Evolutionary conservation across 352 stramenopile species (phyloP), one percentile per base, ranked within the genome.

Genomic region (Phytopythium mirpurense): DNA sequence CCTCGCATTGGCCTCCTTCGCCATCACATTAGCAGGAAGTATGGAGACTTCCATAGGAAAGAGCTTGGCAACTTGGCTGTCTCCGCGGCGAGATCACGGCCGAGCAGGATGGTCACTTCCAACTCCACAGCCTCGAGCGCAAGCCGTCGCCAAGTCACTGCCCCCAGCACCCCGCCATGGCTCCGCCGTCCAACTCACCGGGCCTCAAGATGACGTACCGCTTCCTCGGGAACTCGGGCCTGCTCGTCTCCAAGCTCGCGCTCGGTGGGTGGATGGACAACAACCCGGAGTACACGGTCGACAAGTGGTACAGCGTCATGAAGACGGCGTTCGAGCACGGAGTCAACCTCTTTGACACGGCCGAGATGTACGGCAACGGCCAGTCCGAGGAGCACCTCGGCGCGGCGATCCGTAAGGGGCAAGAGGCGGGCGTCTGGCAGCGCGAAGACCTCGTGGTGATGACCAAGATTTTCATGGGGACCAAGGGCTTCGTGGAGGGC

Each of bases 371-470:
- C 23, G 48, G 48, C 55, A 26, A 62, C 29, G 63, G 59, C 24
- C 47, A 62, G 21, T 10, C 57, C n/a, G 65, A 73, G 45, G 59
- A 63, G 18, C 53, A 51, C n/a, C 63, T 83, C 46, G 72, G 75
- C n/a, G 62, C 60, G 21, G 60, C 76, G 8, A 68, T 87, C 37
- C 65, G 70, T 35, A 69, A 62, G 31, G 70, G 68, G 11, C 57
- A 76, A 19, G 42, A 67, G 24, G 62, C 63, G 18, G 61, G 59
- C 12, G n/a, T 72, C 8, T 78, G 62, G 63, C 55, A 50, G 3
- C 65, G 75, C 12, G 74, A 86, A 18, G 71, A 89, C 21, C 63
- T 88, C 12, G 65, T 88, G 3, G 37, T 88, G 44, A 67, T 57
- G 15, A 81, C 78, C 51, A 89, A 89, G 50, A 56, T 87, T 50